Percentiles rank a stretch among this genome's conserved stretches.
These are phyloP conservation scores for Thymus quinquecostatus DNA, from an alignment of 257 asterid species.

Conservation along the genomic window DNA sequence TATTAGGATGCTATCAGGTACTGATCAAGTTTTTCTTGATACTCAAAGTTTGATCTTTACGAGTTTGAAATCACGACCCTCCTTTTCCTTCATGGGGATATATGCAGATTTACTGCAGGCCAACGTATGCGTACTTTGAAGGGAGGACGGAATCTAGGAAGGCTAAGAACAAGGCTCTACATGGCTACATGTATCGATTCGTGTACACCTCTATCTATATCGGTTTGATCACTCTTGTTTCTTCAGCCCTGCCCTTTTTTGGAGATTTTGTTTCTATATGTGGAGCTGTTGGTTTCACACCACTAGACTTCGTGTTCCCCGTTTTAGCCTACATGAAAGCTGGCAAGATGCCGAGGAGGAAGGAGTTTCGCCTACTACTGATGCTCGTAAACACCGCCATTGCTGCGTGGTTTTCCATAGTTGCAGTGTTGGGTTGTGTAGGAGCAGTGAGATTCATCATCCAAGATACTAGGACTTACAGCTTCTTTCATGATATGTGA, in stretches of 20 bases:
- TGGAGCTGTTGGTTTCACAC: conserved; percentile 71
- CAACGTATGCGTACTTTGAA: conserved; percentile 59
- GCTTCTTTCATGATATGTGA: conserved; percentile 59
- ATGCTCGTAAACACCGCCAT: conserved; percentile 43
- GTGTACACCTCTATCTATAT: conserved; percentile 46
- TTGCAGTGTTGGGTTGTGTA: conserved; percentile 58
- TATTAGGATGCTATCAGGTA: conserved; percentile 70
- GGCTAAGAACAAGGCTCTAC: conserved; percentile 1
- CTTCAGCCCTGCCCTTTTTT: conserved; percentile 64
- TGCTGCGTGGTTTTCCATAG: conserved; percentile 54
- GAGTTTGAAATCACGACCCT: neutral
- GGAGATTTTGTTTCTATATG: conserved; percentile 69
- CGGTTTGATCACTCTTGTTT: conserved; percentile 46
- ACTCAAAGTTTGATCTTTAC: neutral
- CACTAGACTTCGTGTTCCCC: conserved; percentile 63
- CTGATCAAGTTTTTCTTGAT: neutral
- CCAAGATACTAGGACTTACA: conserved; percentile 47
- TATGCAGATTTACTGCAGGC: conserved; percentile 64
- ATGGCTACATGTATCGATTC: conserved; percentile 32
- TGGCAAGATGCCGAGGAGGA: conserved; percentile 40
- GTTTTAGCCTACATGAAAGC: conserved; percentile 55
- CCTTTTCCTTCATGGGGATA: neutral
- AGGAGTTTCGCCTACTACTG: conserved; percentile 31
- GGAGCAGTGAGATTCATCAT: conserved; percentile 57
- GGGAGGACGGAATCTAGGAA: conserved; percentile 26